Evolutionary conservation across 805 yeast genomes (phyloP).

Genomic region (Metschnikowia cerradonensis): DNA sequence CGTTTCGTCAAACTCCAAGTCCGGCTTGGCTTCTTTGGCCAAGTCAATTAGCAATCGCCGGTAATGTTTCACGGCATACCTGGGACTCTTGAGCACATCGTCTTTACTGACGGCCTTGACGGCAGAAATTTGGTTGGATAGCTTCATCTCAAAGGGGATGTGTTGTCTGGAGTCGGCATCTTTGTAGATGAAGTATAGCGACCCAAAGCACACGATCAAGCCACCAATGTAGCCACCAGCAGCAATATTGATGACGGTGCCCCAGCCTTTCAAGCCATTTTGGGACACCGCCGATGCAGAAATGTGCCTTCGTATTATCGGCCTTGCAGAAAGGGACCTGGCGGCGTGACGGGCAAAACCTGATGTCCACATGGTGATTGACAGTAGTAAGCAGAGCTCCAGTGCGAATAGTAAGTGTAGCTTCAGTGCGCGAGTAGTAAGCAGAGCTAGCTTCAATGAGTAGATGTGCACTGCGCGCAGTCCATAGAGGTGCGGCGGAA

Average conservation of each 20-base stretch:
- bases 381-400: not conserved
- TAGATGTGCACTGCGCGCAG: not conserved
- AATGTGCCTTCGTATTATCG: not conserved
- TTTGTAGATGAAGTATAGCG: conserved; percentile 34
- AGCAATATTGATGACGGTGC: conserved; percentile 31
- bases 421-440: no score
- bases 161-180: conserved; percentile 39
- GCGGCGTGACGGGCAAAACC: not conserved
- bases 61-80: conserved; percentile 42
- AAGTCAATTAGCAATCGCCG: conserved; percentile 33
- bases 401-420: not conserved
- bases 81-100: conserved; percentile 39
- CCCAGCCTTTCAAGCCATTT: conserved; percentile 23
- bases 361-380: not conserved
- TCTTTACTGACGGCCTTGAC: conserved; percentile 43
- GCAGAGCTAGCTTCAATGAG: no score
- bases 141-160: conserved; percentile 37
- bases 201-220: conserved; percentile 34
- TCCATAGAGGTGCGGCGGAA: conserved; percentile 2
- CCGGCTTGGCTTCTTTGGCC: conserved; percentile 25
- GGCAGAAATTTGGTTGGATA: conserved; percentile 31
- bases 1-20: conserved; percentile 24
- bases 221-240: conserved; percentile 44
- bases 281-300: conserved; percentile 3
- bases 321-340: not conserved